A percentile compares a stretch with the other conserved stretches of the same genome.
phyloP scores from a whole-genome alignment of 257 asterid genomes.

The Leptodermis oblonga region DNA sequence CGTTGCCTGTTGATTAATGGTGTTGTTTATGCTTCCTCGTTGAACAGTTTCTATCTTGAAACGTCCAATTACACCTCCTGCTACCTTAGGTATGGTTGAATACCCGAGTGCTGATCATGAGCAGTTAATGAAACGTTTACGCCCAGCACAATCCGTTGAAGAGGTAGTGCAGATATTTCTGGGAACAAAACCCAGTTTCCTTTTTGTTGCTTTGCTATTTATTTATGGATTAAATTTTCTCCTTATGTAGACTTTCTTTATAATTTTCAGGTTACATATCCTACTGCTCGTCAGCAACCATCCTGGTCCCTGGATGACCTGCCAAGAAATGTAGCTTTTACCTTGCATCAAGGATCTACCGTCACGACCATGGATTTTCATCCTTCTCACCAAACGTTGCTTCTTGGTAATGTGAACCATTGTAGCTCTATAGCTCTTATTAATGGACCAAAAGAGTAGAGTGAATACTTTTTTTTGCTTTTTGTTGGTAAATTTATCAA shows the following conservation, averaged over 20 bases:
- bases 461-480: background rate
- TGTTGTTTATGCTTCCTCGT: constrained; percentile 4
- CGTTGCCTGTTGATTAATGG: background rate
- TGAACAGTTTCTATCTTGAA: constrained; percentile 70
- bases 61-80: constrained; percentile 96
- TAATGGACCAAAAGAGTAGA: background rate
- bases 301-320: constrained; percentile 85
- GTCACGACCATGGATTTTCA: constrained; percentile 93
- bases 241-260: constrained; percentile 7
- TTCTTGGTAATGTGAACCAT: constrained; percentile 56
- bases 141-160: constrained; percentile 90
- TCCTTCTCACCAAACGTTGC: constrained; percentile 78
- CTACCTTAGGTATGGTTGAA: constrained; percentile 85
- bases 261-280: constrained; percentile 76
- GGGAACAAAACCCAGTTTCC: constrained; percentile 6
- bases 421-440: background rate
- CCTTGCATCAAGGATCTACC: constrained; percentile 82
- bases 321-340: constrained; percentile 87
- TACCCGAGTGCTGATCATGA: constrained; percentile 88
- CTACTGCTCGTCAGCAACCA: constrained; percentile 77
- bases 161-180: constrained; percentile 45
- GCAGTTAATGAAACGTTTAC: constrained; percentile 90
- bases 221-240: background rate
- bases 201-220: background rate
- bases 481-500: too few relatives aligned